These are phyloP conservation scores for Bruguiera gymnorhiza DNA, from an alignment of 345 rosid species.

Conservation along the genomic window DNA sequence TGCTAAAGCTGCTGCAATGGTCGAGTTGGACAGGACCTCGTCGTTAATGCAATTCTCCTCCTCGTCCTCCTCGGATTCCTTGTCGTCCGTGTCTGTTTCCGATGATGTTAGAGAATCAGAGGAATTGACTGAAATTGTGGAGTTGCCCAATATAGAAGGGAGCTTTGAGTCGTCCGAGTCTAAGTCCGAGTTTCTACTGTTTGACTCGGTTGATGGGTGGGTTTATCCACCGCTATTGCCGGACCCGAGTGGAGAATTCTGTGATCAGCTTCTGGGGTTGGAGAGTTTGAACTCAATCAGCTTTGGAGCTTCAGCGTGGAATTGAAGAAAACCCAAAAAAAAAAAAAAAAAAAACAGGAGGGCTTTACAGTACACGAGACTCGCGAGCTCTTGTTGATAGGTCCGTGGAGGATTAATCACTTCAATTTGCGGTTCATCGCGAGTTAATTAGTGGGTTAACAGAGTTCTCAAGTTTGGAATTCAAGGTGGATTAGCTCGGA, in stretches of 20 bases:
- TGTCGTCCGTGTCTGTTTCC: slow-evolving; percentile 9
- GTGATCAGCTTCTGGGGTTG: slow-evolving; percentile 15
- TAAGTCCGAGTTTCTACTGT: slow-evolving; percentile 6
- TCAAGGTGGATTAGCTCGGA: no score
- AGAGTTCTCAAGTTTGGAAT: no score
- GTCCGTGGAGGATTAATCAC: no score
- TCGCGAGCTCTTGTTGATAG: no score
- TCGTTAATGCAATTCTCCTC: slow-evolving; percentile 1
- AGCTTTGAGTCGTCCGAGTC: slow-evolving; percentile 14
- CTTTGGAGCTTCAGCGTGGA: slow-evolving; percentile 13
- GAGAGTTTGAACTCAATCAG: slow-evolving; percentile 16
- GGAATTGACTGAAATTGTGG: slow-evolving; percentile 25
- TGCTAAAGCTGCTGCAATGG: slow-evolving; percentile 29
- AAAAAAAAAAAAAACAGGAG: background rate
- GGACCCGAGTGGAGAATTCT: slow-evolving; percentile 11
- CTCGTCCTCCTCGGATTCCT: background rate
- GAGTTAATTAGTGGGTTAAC: no score
- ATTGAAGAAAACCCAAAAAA: background rate
- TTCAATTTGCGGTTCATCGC: no score
- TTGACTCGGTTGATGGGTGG: slow-evolving; percentile 26
- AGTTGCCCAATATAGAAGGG: slow-evolving; percentile 28
- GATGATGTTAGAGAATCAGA: slow-evolving; percentile 17
- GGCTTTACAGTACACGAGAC: no score
- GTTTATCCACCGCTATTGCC: slow-evolving; percentile 6
- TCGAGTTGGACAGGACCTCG: slow-evolving; percentile 1